phyloP scores from a whole-genome alignment of 139 green algal species.

The Closterium sp. region DNA sequence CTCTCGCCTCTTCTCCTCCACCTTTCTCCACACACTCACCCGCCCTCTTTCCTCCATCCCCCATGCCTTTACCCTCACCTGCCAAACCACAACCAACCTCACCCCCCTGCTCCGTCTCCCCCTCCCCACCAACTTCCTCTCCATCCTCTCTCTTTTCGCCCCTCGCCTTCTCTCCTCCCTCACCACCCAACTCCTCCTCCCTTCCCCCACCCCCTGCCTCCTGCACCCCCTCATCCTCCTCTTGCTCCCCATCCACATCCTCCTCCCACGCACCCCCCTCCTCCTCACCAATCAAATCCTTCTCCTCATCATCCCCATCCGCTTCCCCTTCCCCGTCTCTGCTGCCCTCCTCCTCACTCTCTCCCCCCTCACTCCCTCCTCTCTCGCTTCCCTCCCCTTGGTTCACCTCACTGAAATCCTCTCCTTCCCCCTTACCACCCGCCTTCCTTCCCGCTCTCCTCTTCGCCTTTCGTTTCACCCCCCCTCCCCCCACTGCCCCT shows the following conservation, averaged over 20 bases:
- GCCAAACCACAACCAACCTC: not conserved
- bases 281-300: not conserved
- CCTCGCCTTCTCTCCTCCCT: not conserved
- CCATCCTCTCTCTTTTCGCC: not conserved
- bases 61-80: not conserved
- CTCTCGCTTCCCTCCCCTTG: not conserved
- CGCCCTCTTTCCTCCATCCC: not conserved
- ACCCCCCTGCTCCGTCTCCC: not conserved
- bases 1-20: not conserved
- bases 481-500: not conserved
- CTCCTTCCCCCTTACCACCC: not conserved
- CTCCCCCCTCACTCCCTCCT: not conserved
- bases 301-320: not conserved
- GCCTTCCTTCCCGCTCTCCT: not conserved
- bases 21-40: not conserved
- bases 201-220: not conserved
- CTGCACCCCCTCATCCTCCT: not conserved
- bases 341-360: not conserved
- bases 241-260: not conserved
- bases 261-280: not conserved
- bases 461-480: not conserved
- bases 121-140: not conserved
- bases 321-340: not conserved
- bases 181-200: not conserved
- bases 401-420: not conserved